Evolutionary conservation across 75 land plant genomes (phyloP), one percentile per base, ranked within the genome.

Genomic region (Selaginella tamariscina): DNA sequence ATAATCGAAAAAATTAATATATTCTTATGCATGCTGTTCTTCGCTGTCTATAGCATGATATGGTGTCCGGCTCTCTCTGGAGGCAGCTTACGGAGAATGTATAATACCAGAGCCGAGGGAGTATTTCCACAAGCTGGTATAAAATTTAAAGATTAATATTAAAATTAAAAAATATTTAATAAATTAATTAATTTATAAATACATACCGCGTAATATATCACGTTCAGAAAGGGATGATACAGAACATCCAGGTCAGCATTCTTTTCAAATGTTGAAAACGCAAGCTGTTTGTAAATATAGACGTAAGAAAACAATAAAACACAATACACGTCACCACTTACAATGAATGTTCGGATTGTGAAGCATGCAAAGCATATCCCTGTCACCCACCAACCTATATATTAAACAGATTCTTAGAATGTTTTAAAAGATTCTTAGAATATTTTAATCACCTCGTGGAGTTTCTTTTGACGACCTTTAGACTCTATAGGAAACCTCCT

Each of bases 301-400:
- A n/a, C n/a, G n/a, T n/a, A n/a, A 49, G 20, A 49, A 49, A n/a
- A 49, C 18, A 11, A 49, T 49, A 11, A 49, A 11, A 49, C 54
- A 49, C 18, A 49, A 20, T 49, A 49, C 20, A 11, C 20, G 11
- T 27, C n/a, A n/a, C 18, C 11, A 9, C 62, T 59, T 59, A 59
- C 62, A 59, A 59, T 23, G 26, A 59, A 59, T 9, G 62, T 23
- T 5, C 62, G 21, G 8, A 59, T 59, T 8, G 62, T 26, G 26
- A 59, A 59, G 62, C 62, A 59, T 9, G 62, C 62, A n/a, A 59
- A 59, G 62, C 62, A 59, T 5, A 59, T 59, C 9, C 24, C 62
- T 2, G 62, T 59, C 26, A 59, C 62, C 62, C 23, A 59, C 62
- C 62, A 59, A 59, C 62, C 62, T 26, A 23, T 23, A 59, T 9